phyloP scores from a whole-genome alignment of 495 filamentous ascomycete species.

The Daldinia decipiens region DNA sequence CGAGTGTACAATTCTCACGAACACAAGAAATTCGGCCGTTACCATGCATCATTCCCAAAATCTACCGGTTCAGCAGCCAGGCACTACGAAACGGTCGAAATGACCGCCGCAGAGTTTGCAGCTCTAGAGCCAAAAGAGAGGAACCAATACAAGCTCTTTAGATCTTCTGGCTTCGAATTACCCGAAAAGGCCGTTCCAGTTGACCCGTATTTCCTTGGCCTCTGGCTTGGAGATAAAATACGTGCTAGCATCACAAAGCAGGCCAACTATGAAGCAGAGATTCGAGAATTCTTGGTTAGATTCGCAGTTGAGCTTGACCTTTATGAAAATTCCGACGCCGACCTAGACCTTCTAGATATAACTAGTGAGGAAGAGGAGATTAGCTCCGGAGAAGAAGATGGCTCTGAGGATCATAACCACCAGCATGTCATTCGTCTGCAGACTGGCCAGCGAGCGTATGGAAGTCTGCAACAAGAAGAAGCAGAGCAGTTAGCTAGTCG shows the following conservation, averaged over 20 bases:
- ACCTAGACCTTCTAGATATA: not conserved
- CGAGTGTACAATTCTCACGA: not conserved
- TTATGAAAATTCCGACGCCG: not conserved
- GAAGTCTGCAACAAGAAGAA: not conserved
- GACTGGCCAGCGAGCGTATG: not conserved
- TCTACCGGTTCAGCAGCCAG: constrained; percentile 13
- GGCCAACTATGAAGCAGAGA: not conserved
- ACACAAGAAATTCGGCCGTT: not conserved
- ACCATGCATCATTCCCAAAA: not conserved
- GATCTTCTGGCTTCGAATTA: constrained; percentile 20
- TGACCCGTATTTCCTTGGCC: constrained; percentile 7
- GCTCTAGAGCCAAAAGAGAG: constrained; percentile 48
- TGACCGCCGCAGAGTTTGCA: constrained; percentile 57
- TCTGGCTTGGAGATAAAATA: constrained; percentile 9
- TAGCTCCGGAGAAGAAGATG: constrained; percentile 7
- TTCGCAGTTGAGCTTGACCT: constrained; percentile 5
- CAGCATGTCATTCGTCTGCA: not conserved
- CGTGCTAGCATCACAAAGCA: not conserved
- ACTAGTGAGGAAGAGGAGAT: not conserved
- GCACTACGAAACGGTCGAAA: constrained; percentile 52
- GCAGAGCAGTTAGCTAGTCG: not conserved
- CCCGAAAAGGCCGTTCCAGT: constrained; percentile 4
- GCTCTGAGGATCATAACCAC: not conserved
- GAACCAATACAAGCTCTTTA: constrained; percentile 46
- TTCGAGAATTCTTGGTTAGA: not conserved